These are phyloP conservation scores for Areca catechu DNA, from an alignment of 176 grass and related monocot species.

Conservation along the genomic window DNA sequence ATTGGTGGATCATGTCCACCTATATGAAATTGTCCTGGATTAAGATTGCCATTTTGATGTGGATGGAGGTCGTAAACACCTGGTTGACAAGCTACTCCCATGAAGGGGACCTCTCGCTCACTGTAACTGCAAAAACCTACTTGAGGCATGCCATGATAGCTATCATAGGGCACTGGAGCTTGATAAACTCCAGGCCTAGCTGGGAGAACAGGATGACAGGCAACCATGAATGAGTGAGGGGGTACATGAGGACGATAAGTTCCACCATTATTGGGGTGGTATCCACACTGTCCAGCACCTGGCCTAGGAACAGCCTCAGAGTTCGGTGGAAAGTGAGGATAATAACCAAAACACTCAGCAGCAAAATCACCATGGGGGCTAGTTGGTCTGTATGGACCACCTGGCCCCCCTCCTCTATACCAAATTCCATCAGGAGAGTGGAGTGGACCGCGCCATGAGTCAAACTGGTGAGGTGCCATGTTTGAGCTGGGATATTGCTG, in stretches of 20 bases:
- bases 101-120: slow-evolving; percentile 41
- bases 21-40: slow-evolving; percentile 34
- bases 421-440: slow-evolving; percentile 65
- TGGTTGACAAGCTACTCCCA: slow-evolving; percentile 22
- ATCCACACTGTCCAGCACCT: slow-evolving; percentile 30
- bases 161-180: slow-evolving; percentile 52
- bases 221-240: slow-evolving; percentile 53
- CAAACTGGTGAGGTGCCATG: slow-evolving; percentile 31
- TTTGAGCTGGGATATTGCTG: slow-evolving; percentile 32
- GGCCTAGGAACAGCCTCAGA: slow-evolving; percentile 44
- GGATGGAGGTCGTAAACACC: slow-evolving; percentile 12
- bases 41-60: slow-evolving; percentile 41
- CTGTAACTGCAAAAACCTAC: slow-evolving; percentile 38
- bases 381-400: slow-evolving; percentile 46
- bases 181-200: slow-evolving; percentile 49
- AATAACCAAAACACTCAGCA: slow-evolving; percentile 55
- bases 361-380: slow-evolving; percentile 40
- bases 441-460: slow-evolving; percentile 57
- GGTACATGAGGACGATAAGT: slow-evolving; percentile 31
- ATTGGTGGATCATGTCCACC: slow-evolving; percentile 30
- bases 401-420: slow-evolving; percentile 48
- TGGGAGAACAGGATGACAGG: slow-evolving; percentile 58
- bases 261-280: slow-evolving; percentile 52
- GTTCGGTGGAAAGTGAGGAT: slow-evolving; percentile 56
- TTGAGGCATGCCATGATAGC: slow-evolving; percentile 49